A percentile compares a stretch with the other conserved stretches of the same genome.
Evolutionary conservation across 768 basidiomycete genomes (phyloP).

Genomic region (Psilocybe tampanensis): DNA sequence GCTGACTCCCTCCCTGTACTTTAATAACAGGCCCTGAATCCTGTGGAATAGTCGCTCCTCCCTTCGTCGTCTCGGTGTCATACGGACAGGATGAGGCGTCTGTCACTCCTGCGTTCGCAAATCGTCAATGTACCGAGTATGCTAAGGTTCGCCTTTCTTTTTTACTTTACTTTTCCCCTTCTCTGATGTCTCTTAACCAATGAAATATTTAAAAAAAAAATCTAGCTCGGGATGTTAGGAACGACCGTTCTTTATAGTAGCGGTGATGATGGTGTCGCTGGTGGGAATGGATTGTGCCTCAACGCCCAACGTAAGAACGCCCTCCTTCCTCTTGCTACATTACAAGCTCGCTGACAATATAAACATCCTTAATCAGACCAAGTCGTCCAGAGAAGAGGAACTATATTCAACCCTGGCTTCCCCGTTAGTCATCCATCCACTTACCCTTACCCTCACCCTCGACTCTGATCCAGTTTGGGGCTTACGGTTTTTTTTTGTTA

Average conservation of each 20-base stretch:
- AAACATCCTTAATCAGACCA: slow-evolving; percentile 14
- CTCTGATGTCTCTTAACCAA: background rate
- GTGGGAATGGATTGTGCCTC: slow-evolving; percentile 33
- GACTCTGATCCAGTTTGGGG: too few species aligned
- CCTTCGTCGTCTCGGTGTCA: slow-evolving; percentile 36
- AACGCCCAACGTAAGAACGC: slow-evolving; percentile 41
- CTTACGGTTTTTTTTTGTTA: too few species aligned
- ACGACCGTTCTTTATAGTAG: slow-evolving; percentile 37
- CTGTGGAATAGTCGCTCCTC: slow-evolving; percentile 38
- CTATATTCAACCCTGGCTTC: slow-evolving; percentile 28
- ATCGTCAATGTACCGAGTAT: slow-evolving; percentile 39
- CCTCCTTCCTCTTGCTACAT: background rate
- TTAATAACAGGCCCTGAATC: slow-evolving; percentile 32
- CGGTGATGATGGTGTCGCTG: slow-evolving; percentile 41
- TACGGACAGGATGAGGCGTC: slow-evolving; percentile 36
- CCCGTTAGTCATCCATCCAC: too few species aligned
- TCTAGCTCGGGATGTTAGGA: slow-evolving; percentile 37
- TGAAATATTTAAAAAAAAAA: slow-evolving; percentile 24
- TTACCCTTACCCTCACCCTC: too few species aligned
- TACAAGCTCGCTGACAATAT: background rate
- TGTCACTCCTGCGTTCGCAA: slow-evolving; percentile 30
- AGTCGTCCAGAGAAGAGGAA: slow-evolving; percentile 19
- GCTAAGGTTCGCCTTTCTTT: slow-evolving; percentile 21
- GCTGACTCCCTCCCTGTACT: too few species aligned
- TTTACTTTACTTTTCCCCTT: background rate